Percentiles rank a stretch among this genome's conserved stretches.
These are phyloP conservation scores for Colletotrichum theobromicola DNA, from an alignment of 2,329 filamentous ascomycete genomes.

Conservation along the genomic window DNA sequence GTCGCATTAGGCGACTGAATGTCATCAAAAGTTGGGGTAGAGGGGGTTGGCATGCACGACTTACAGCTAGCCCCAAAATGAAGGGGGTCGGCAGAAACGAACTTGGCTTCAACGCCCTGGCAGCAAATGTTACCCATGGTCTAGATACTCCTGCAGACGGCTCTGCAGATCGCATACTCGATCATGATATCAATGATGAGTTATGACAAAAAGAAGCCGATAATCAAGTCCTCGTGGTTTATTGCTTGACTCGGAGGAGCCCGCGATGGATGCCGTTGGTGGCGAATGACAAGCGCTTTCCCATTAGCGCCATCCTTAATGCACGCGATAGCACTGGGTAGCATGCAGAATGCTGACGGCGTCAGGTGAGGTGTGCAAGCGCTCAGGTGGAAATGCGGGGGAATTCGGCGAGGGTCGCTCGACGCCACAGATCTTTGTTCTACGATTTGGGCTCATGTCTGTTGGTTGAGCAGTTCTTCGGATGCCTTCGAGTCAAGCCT, in stretches of 20 bases:
- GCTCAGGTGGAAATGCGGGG: neutral
- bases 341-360: neutral
- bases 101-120: neutral
- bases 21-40: neutral
- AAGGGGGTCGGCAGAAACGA: neutral
- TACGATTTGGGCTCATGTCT: neutral
- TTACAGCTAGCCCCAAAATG: neutral
- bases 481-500: neutral
- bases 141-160: rapidly evolving
- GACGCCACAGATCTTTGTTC: neutral
- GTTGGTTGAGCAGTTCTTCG: neutral
- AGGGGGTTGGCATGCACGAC: neutral
- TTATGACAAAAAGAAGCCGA: neutral
- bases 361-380: neutral
- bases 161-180: neutral
- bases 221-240: neutral
- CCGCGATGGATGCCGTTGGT: neutral
- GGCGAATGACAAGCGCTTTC: neutral
- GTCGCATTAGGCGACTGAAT: neutral
- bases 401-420: rapidly evolving
- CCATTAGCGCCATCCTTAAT: neutral
- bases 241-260: neutral
- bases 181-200: neutral
- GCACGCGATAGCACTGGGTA: neutral
- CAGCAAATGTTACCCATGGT: neutral